Conservation (phyloP, 2,329 filamentous ascomycete species). For the Exutisphaerella laricina region DNA sequence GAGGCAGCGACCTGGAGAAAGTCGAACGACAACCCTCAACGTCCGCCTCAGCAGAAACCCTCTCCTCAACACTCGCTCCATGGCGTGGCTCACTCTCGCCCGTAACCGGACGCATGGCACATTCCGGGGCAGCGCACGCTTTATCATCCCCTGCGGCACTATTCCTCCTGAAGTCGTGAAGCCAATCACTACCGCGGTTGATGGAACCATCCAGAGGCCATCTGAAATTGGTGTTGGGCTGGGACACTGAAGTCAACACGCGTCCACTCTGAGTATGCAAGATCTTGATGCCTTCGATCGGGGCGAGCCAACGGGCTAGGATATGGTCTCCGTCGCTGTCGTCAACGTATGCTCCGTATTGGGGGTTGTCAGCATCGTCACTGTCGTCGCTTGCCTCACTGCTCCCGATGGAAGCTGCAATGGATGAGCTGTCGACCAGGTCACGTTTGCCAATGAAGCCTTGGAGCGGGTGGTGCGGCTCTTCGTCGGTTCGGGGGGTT, state of each 20-base stretch:
- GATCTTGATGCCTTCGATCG: background rate
- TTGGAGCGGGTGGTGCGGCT: background rate
- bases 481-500: background rate
- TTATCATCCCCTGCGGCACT: background rate
- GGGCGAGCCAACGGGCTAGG: background rate
- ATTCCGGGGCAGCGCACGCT: background rate
- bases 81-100: background rate
- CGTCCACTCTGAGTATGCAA: background rate
- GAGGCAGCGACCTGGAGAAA: background rate
- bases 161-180: background rate
- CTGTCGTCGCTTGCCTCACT: background rate
- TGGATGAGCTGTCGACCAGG: background rate
- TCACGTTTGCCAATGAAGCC: background rate
- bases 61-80: conserved; percentile 1
- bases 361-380: background rate
- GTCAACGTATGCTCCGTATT: too few species aligned
- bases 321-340: background rate
- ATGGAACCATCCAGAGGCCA: background rate
- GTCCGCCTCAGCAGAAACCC: background rate
- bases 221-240: background rate
- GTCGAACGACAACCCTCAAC: background rate
- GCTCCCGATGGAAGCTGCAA: background rate
- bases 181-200: background rate
- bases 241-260: background rate
- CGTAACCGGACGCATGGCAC: background rate